phyloP scores from a whole-genome alignment of 2,329 filamentous ascomycete genomes.

The Fusarium coicis region DNA sequence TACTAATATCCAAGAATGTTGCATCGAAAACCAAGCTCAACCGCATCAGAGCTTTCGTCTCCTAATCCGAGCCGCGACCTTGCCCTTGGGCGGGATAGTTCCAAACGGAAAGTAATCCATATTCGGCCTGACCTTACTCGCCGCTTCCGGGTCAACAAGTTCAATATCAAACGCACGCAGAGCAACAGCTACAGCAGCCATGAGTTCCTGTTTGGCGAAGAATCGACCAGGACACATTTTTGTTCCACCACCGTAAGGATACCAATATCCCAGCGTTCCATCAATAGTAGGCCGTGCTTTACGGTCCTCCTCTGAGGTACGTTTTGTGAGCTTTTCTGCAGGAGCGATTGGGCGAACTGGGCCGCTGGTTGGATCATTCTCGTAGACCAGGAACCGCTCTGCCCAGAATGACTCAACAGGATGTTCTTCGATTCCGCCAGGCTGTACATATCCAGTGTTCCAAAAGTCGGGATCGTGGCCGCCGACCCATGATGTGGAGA shows the following conservation, averaged over 20 bases:
- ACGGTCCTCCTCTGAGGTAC: constrained; percentile 1
- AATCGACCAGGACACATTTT: constrained; percentile 50
- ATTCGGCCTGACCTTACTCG: constrained; percentile 18
- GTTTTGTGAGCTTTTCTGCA: background rate
- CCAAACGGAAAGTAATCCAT: constrained; percentile 42
- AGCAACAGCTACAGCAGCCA: constrained; percentile 46
- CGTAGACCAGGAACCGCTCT: constrained; percentile 36
- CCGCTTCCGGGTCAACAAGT: constrained; percentile 21
- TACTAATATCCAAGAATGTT: no score
- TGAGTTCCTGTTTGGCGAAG: constrained; percentile 50
- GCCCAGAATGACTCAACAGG: constrained; percentile 37
- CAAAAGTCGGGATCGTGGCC: constrained; percentile 30
- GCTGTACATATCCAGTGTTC: constrained; percentile 24
- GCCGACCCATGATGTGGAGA: constrained; percentile 24
- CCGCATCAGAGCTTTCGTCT: background rate
- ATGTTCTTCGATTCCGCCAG: constrained; percentile 17
- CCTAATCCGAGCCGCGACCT: constrained; percentile 24
- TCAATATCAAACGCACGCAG: constrained; percentile 48
- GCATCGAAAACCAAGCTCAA: background rate
- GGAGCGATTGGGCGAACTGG: constrained; percentile 1
- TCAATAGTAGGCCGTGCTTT: constrained; percentile 22
- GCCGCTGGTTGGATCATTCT: constrained; percentile 33
- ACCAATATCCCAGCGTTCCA: constrained; percentile 46
- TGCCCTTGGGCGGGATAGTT: constrained; percentile 35
- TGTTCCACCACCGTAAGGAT: constrained; percentile 50